Base-by-base conservation (phyloP, 2,329 filamentous ascomycete species). In the Dothideomycetidae sp. region DNA sequence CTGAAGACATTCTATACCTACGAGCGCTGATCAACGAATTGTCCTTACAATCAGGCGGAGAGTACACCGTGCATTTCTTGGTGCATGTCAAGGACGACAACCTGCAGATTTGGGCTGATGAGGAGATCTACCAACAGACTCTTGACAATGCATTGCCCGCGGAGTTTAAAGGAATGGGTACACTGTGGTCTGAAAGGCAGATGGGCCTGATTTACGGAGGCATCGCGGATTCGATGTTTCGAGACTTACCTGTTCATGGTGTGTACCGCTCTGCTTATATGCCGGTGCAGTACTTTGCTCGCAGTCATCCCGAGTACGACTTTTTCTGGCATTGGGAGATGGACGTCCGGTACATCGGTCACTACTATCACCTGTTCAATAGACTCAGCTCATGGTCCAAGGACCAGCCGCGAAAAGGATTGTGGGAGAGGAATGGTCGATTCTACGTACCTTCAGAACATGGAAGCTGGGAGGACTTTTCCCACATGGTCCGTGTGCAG, bases 261-360 rank as follows among this genome's bases (percentile, higher is more conserved):
- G 66, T 59, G 1, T 71, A 71, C 57, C 71, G 80, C 36, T 86
- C 83, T 38, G 73, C 90, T 7, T 84, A 85, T 50, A 93, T 96
- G 83, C 84, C 86, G 0, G 77, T 96, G 64, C 86, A 94, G 53
- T 81, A 88, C 57, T 96, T 96, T 55, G 82, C 86, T 4, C 76
- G 86, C 52, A 71, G 75, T 50, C 85, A 93, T 57, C 81, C 82
- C 1, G 85, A 93, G 55, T 93, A 86, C 52, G 83, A 92, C 33
- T 82, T 76, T 60, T 84, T 85, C 58, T 93, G 85, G 85, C 82
- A 93, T 47, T 92, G 85, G 82, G 85, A 93, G 57, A 88, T 93
- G 78, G 85, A 93, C 51, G 75, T 86, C 31, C 77, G 84, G 18
- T 93, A 92, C 56, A 90, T 81, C 0, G 84, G 85, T 23, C 84